Conservation (phyloP, 305 asterid species). For the Solanum hybrid region DNA sequence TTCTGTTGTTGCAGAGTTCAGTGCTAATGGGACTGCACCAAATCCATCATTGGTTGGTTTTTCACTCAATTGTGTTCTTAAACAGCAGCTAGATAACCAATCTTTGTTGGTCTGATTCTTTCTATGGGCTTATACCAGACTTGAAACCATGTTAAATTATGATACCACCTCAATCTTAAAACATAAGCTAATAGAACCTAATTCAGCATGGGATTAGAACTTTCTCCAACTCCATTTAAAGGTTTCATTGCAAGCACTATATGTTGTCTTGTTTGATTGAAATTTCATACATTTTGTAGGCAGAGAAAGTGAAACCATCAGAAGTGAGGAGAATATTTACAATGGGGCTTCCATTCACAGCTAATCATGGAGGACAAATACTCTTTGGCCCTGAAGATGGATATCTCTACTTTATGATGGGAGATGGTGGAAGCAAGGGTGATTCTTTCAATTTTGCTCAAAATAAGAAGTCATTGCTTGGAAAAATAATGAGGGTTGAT, state of each 20-base stretch:
- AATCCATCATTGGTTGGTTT: conserved; percentile 51
- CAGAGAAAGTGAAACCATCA: conserved; percentile 39
- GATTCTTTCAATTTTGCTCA: conserved; percentile 79
- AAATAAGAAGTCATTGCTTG: conserved; percentile 78
- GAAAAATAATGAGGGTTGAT: conserved; percentile 79
- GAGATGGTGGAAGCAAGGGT: conserved; percentile 82
- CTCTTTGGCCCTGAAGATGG: conserved; percentile 87
- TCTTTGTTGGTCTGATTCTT: neutral
- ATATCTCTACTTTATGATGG: conserved; percentile 68
- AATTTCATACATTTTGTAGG: conserved; percentile 25
- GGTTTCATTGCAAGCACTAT: too few relatives aligned
- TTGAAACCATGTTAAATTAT: neutral
- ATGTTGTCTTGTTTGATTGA: neutral
- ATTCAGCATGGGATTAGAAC: neutral
- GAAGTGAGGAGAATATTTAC: conserved; percentile 79
- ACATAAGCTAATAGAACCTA: neutral
- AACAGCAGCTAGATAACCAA: neutral
- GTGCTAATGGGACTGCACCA: conserved; percentile 76
- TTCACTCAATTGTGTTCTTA: neutral
- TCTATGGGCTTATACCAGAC: neutral
- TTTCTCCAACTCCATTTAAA: neutral
- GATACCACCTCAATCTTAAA: neutral
- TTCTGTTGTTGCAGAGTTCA: conserved; percentile 61
- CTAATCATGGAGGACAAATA: conserved; percentile 83
- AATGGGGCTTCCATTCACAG: conserved; percentile 73